Percentiles rank a stretch among this genome's conserved stretches.
These are phyloP conservation scores for Seminavis robusta DNA, from an alignment of 108 stramenopile species.

Conservation along the genomic window DNA sequence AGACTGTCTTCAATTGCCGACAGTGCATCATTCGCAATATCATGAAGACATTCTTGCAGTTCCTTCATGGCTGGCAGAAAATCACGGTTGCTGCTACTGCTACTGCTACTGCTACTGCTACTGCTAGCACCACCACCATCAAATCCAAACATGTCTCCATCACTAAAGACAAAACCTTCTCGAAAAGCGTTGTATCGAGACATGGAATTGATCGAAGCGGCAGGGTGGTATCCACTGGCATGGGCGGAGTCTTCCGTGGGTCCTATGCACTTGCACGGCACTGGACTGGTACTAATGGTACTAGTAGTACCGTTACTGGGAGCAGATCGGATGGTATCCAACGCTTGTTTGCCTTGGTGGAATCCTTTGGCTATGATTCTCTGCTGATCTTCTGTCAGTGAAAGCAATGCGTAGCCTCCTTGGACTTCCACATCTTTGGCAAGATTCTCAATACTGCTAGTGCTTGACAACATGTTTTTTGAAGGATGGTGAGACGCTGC, in stretches of 20 bases:
- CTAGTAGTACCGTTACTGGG: too few species aligned
- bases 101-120: background rate
- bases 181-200: slow-evolving; percentile 67
- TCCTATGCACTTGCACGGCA: too few species aligned
- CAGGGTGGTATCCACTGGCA: slow-evolving; percentile 71
- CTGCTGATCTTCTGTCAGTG: too few species aligned
- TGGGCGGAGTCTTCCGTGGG: slow-evolving; percentile 56
- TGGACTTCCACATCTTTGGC: too few species aligned
- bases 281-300: too few species aligned
- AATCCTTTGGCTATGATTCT: too few species aligned
- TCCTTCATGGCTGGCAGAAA: slow-evolving; percentile 20
- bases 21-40: slow-evolving; percentile 45
- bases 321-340: too few species aligned
- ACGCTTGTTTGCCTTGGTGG: too few species aligned
- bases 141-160: slow-evolving; percentile 32
- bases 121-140: background rate
- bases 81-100: background rate
- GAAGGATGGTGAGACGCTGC: too few species aligned
- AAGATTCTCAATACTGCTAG: too few species aligned
- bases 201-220: slow-evolving; percentile 30
- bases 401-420: too few species aligned
- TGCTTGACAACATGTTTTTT: too few species aligned
- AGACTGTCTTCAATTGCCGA: slow-evolving; percentile 51
- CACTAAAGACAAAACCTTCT: slow-evolving; percentile 78
- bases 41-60: slow-evolving; percentile 42